Conservation (phyloP, 805 yeast genomes). For the Starmerella ratchasimensis region DNA sequence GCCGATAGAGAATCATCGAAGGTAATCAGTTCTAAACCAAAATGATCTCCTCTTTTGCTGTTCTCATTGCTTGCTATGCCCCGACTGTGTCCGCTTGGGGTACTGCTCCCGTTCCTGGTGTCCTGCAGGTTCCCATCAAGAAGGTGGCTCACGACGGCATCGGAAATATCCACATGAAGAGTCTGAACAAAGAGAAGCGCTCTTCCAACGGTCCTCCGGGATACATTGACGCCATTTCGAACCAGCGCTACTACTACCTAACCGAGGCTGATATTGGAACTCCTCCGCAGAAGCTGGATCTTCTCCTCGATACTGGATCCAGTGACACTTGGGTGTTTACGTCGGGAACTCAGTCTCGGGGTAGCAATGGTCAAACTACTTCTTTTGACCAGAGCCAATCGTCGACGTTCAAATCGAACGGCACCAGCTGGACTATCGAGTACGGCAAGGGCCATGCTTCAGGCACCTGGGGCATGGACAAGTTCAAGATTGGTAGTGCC, state of each 20-base stretch:
- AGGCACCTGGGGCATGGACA: conserved; percentile 55
- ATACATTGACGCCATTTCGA: conserved; percentile 20
- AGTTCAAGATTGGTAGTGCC: conserved; percentile 40
- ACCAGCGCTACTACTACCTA: conserved; percentile 26
- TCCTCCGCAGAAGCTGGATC: conserved; percentile 39
- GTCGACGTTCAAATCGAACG: conserved; percentile 21
- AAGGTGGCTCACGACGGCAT: conserved; percentile 9
- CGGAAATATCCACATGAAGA: conserved; percentile 12
- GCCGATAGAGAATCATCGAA: too few relatives aligned
- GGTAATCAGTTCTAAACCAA: too few relatives aligned
- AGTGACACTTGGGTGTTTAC: conserved; percentile 56
- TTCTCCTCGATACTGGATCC: conserved; percentile 64
- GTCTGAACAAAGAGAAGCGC: conserved; percentile 5
- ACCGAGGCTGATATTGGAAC: conserved; percentile 39
- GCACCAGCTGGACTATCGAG: conserved; percentile 23
- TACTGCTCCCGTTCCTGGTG: conserved; percentile 8
- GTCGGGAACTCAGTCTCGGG: conserved; percentile 20
- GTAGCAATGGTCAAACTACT: conserved; percentile 12
- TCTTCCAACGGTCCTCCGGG: background rate
- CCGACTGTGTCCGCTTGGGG: conserved; percentile 4
- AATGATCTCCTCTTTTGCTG: conserved; percentile 5
- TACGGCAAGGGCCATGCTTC: conserved; percentile 40
- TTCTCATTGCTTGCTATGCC: conserved; percentile 3
- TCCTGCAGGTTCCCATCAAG: conserved; percentile 9
- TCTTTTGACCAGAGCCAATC: conserved; percentile 23